Evolutionary conservation across 495 filamentous ascomycete species (phyloP).

Genomic region (Penicillium dipodomyicola): DNA sequence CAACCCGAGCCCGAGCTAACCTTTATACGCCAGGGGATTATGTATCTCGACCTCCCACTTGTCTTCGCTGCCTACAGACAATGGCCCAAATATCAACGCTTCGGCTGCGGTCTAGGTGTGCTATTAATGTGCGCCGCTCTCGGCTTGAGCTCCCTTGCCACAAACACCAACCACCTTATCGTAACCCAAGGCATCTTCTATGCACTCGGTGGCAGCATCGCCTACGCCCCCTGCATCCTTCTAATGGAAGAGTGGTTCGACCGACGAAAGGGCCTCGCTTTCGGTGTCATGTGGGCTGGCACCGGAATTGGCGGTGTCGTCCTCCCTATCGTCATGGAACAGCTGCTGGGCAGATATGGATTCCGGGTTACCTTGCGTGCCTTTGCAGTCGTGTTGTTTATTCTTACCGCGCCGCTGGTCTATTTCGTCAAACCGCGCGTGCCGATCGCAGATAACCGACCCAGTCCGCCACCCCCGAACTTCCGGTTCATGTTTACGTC

Average conservation of each 20-base stretch:
- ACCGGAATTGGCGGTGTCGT: constrained; percentile 40
- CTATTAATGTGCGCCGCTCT: constrained; percentile 19
- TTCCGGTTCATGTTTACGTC: constrained; percentile 42
- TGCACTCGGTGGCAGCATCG: constrained; percentile 16
- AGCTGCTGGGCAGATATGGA: constrained; percentile 48
- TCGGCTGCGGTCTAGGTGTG: constrained; percentile 11
- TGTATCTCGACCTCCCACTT: constrained; percentile 15
- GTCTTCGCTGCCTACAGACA: constrained; percentile 6
- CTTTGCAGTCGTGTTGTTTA: constrained; percentile 45
- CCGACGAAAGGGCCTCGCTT: constrained; percentile 15
- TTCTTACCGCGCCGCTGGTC: constrained; percentile 49
- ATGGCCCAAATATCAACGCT: constrained; percentile 7
- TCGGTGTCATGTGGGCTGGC: constrained; percentile 29
- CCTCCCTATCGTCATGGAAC: constrained; percentile 49
- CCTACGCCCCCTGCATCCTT: constrained; percentile 17
- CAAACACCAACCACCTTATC: constrained; percentile 18
- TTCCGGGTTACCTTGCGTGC: constrained; percentile 48
- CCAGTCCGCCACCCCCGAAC: constrained; percentile 16
- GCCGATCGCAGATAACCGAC: background rate
- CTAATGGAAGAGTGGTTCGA: constrained; percentile 23
- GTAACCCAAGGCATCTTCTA: constrained; percentile 20
- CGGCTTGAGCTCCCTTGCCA: constrained; percentile 15
- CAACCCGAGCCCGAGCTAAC: background rate
- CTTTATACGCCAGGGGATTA: constrained; percentile 8
- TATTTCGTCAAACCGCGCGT: constrained; percentile 45